Evolutionary conservation across 1,139 yeast genomes (phyloP).

Genomic region (Suhomyces bolitotheri): DNA sequence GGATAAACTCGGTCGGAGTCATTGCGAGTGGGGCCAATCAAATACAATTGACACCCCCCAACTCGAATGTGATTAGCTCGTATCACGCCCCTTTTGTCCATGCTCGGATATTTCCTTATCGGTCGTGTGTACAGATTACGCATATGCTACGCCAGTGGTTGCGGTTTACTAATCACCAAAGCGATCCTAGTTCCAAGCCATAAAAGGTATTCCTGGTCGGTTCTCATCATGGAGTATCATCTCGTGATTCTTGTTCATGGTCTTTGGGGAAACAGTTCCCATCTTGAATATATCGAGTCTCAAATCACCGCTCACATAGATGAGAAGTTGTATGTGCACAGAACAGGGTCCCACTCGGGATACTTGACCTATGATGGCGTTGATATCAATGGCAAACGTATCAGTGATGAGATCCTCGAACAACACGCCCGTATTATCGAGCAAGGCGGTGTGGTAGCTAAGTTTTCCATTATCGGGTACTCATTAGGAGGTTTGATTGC

Average conservation of each 20-base stretch:
- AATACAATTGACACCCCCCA: too few relatives aligned
- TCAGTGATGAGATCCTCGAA: constrained; percentile 62
- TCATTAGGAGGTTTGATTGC: constrained; percentile 82
- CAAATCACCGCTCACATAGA: constrained; percentile 9
- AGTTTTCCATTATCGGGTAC: constrained; percentile 74
- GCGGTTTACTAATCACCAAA: too few relatives aligned
- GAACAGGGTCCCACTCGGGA: constrained; percentile 62
- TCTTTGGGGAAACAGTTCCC: constrained; percentile 76
- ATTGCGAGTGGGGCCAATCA: too few relatives aligned
- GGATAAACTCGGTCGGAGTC: too few relatives aligned
- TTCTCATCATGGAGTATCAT: constrained; percentile 40
- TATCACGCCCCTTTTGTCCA: too few relatives aligned
- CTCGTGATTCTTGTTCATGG: constrained; percentile 78
- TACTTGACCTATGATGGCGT: constrained; percentile 83
- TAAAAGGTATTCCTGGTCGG: too few relatives aligned
- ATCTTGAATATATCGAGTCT: constrained; percentile 57
- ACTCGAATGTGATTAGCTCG: too few relatives aligned
- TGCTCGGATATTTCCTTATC: too few relatives aligned
- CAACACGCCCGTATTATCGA: constrained; percentile 40
- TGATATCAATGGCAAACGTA: constrained; percentile 78
- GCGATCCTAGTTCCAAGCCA: too few relatives aligned
- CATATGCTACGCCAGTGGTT: too few relatives aligned
- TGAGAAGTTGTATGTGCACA: constrained; percentile 49
- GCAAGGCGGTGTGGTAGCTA: constrained; percentile 36
- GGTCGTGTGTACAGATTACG: too few relatives aligned